A percentile compares a stretch with the other conserved stretches of the same genome.
phyloP scores from a whole-genome alignment of 352 stramenopile genomes.

The Aphanomyces euteiches region DNA sequence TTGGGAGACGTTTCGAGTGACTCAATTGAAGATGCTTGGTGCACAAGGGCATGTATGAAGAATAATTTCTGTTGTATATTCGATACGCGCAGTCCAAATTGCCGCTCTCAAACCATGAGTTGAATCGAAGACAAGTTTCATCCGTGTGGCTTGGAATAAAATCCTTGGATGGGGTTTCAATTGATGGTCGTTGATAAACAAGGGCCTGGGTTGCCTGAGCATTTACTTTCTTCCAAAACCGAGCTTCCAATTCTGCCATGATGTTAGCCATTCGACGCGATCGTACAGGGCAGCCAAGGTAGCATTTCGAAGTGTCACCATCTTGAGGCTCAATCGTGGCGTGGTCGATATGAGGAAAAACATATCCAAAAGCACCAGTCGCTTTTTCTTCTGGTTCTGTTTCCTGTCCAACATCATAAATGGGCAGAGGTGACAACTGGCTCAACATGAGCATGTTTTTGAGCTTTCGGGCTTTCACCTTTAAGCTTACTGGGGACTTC shows the following conservation, averaged over 20 bases:
- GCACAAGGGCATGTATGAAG: slow-evolving; percentile 27
- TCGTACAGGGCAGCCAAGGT: slow-evolving; percentile 5
- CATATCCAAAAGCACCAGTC: slow-evolving; percentile 13
- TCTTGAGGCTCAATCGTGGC: neutral
- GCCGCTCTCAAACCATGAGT: slow-evolving; percentile 68
- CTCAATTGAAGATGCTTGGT: slow-evolving; percentile 17
- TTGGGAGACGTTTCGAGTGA: neutral
- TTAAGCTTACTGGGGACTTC: neutral
- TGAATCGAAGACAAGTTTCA: slow-evolving; percentile 44
- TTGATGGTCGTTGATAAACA: slow-evolving; percentile 13
- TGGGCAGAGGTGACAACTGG: slow-evolving; percentile 13
- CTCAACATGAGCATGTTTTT: slow-evolving; percentile 17
- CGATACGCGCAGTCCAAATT: slow-evolving; percentile 72
- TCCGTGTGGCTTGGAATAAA: slow-evolving; percentile 13
- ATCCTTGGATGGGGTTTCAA: neutral
- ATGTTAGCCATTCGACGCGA: slow-evolving; percentile 9
- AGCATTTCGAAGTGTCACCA: neutral
- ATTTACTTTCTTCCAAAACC: slow-evolving; percentile 29
- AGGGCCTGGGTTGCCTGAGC: neutral
- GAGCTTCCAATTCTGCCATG: slow-evolving; percentile 18
- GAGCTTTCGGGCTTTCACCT: slow-evolving; percentile 12
- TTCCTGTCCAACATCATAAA: slow-evolving; percentile 21
- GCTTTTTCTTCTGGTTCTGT: slow-evolving; percentile 4
- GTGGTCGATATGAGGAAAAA: slow-evolving; percentile 22
- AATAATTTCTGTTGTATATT: slow-evolving; percentile 52